A percentile compares a stretch with the other conserved stretches of the same genome.
Conservation (phyloP, 257 asterid species). For the Plantago ovata region DNA sequence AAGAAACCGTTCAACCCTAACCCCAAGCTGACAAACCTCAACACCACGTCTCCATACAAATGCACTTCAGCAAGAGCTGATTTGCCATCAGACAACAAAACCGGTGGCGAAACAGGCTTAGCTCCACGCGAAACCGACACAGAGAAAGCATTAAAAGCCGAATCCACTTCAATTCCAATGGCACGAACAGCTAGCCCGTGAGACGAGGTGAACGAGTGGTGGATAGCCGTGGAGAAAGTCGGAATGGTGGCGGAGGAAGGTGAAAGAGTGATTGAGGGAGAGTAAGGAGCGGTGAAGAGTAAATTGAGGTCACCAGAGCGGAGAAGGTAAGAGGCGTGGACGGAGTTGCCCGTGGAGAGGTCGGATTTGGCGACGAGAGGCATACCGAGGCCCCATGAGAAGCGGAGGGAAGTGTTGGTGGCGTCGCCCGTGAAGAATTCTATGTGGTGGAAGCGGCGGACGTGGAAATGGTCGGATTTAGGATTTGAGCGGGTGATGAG, state of each 20-base stretch:
- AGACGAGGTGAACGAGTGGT: constrained; percentile 43
- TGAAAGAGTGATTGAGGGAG: constrained; percentile 36
- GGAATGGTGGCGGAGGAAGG: constrained; percentile 60
- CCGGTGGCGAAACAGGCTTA: constrained; percentile 47
- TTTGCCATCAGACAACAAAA: constrained; percentile 29
- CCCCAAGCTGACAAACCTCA: constrained; percentile 54
- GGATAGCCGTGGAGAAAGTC: constrained; percentile 41
- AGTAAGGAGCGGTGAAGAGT: constrained; percentile 85
- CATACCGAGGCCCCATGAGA: constrained; percentile 91
- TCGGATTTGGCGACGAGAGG: constrained; percentile 75
- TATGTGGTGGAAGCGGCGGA: constrained; percentile 13
- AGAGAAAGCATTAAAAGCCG: constrained; percentile 54
- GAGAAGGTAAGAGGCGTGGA: constrained; percentile 82
- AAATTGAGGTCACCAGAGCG: constrained; percentile 65
- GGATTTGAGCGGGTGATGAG: constrained; percentile 59
- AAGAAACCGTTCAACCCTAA: constrained; percentile 25
- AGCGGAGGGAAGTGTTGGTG: constrained; percentile 65
- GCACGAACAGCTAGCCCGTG: constrained; percentile 94
- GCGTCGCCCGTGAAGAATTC: constrained; percentile 51
- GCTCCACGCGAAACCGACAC: constrained; percentile 67
- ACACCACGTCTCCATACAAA: constrained; percentile 71
- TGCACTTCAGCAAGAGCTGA: constrained; percentile 62
- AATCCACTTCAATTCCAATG: constrained; percentile 55
- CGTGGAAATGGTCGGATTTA: constrained; percentile 56
- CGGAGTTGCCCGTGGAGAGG: constrained; percentile 85